Base-by-base conservation (phyloP, 768 basidiomycete genomes). In the Boletus sensibilis region DNA sequence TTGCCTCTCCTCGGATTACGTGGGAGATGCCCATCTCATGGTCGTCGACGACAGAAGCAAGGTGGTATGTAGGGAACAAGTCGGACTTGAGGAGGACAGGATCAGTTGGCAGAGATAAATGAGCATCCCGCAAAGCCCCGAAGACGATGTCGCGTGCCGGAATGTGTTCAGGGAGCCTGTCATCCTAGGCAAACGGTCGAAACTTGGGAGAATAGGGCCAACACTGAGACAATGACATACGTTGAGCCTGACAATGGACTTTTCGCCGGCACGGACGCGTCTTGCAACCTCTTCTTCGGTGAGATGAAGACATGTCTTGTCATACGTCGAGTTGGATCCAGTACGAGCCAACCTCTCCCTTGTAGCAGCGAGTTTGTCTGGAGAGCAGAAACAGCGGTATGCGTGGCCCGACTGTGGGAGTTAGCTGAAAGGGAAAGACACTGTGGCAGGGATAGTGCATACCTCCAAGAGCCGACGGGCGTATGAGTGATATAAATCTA, bases 1-100 rank as follows among this genome's bases (percentile, higher is more conserved):
- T 29, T 54, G 87, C 94, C 82, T 98, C 95, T 48, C 97, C 97
- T 27, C 97, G 84, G 1, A 98, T 74, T 5, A 98, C 95, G 72
- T 98, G 97, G 0, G 94, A 92, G 23, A 99, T 92, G 1, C 87
- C 87, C 97, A 99, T 99, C 64, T 87, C 85, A 64, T 94, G 85
- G 72, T 99, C 97, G 62, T 99, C 97, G 0, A 96, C 92, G 0
- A 98, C 92, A 21, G 87, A 94, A 0, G 97, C 96, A 5, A 99
- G 81, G 61, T 98, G 97, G 68, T 99, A 99, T 0, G 96, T 98
- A 6, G 97, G 97, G 69, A 90, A 96, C 1, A 84, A 76, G 69
- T 99, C 97, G 1, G 90, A 87, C 71, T 99, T 98, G 57, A 98
- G 77, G 4, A 98, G 76, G 43, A 98, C 83, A 23, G 94, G 93